phyloP scores from a whole-genome alignment of 106 monocot genomes.

The Vanilla planifolia region DNA sequence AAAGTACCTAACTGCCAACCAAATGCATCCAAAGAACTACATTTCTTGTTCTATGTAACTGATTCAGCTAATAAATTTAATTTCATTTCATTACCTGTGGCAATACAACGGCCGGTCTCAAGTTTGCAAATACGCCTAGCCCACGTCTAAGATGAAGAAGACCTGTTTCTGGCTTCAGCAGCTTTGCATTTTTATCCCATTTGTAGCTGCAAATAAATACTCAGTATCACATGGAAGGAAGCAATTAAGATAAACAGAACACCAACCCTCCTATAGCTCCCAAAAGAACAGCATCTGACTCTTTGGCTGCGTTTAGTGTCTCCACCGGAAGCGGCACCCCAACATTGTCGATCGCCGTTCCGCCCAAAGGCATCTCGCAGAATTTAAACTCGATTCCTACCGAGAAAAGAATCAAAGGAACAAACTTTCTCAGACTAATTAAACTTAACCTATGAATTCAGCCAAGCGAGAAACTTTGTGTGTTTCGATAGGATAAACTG shows the following conservation, averaged over 20 bases:
- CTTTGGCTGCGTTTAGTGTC: slow-evolving; percentile 33
- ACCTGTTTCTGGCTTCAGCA: slow-evolving; percentile 87
- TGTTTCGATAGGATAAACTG: not conserved
- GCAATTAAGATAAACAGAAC: slow-evolving; percentile 9
- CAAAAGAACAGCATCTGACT: slow-evolving; percentile 42
- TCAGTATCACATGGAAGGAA: not conserved
- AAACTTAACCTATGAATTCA: not conserved
- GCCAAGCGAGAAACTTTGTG: not conserved
- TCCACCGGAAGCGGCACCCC: slow-evolving; percentile 59
- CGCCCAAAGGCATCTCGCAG: slow-evolving; percentile 50
- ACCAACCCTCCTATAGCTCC: slow-evolving; percentile 58
- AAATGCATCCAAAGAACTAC: too few species aligned
- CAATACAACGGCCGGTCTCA: slow-evolving; percentile 77
- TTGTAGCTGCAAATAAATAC: slow-evolving; percentile 44
- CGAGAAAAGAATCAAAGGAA: not conserved
- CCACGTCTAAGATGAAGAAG: slow-evolving; percentile 79
- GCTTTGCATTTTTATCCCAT: slow-evolving; percentile 87
- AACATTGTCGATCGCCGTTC: slow-evolving; percentile 42
- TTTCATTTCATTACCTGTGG: slow-evolving; percentile 85
- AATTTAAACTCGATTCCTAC: slow-evolving; percentile 50
- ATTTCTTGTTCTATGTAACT: too few species aligned
- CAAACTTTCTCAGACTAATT: not conserved
- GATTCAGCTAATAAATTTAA: too few species aligned
- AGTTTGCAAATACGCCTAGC: slow-evolving; percentile 80
- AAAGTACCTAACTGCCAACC: too few species aligned